phyloP scores from a whole-genome alignment of 176 grass and related monocot species.

The barley (Hordeum vulgare) region DNA sequence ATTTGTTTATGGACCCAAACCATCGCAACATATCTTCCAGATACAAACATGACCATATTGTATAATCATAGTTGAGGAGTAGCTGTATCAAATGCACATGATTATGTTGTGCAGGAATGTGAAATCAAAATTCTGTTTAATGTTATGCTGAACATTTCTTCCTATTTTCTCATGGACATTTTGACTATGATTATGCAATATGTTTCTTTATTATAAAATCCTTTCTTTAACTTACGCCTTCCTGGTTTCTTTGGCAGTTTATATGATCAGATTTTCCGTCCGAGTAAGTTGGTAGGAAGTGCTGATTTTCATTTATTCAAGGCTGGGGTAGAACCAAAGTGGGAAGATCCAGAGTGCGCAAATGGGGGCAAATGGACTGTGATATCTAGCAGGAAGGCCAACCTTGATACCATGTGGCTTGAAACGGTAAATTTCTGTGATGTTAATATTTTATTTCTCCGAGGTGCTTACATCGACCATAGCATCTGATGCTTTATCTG shows the following conservation, averaged over 20 bases:
- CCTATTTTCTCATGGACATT: background rate
- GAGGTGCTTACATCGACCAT: slow-evolving; percentile 10
- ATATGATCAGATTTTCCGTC: slow-evolving; percentile 87
- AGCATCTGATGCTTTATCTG: background rate
- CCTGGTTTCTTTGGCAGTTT: slow-evolving; percentile 53
- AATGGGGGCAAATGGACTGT: slow-evolving; percentile 98
- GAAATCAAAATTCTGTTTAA: background rate
- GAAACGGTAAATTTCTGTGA: slow-evolving; percentile 49
- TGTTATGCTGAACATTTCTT: background rate
- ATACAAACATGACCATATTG: background rate
- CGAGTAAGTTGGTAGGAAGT: slow-evolving; percentile 72
- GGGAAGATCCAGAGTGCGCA: slow-evolving; percentile 98
- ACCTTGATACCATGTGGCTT: slow-evolving; percentile 93
- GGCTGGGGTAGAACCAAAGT: slow-evolving; percentile 87
- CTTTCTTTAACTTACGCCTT: background rate
- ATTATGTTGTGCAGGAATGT: background rate
- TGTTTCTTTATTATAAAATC: background rate
- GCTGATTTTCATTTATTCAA: slow-evolving; percentile 95
- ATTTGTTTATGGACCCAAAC: background rate
- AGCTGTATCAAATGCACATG: background rate
- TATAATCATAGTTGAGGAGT: background rate
- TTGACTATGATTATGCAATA: background rate
- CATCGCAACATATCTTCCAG: background rate
- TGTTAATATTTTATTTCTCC: background rate
- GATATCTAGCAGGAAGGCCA: slow-evolving; percentile 57